Base-by-base conservation (phyloP, 2,329 filamentous ascomycete species). In the Thielaviopsis punctulata region DNA sequence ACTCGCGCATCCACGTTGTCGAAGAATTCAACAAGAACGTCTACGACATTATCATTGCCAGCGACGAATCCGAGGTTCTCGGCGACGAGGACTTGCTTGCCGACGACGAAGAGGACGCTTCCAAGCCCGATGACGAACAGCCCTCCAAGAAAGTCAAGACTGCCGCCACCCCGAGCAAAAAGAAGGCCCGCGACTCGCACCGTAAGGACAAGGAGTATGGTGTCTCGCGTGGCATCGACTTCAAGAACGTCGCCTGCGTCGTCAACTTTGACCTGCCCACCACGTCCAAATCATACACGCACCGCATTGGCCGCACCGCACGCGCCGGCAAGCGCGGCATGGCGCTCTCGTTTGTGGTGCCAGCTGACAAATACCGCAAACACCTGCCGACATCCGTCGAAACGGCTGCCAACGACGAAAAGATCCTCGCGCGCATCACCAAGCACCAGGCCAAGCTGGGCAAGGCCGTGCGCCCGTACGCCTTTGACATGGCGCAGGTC, bases 21-120 rank as follows among this genome's bases (percentile, higher is more conserved):
- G 85, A 96, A 60, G 88, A 96, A 64, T 98, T 98, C 69, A 98
- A 96, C 70, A 85, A 86, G 66, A 86, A 86, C 51, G 81, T 96
- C 6, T 98, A 98, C 72, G 90, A 98, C 60, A 95, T 96, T 56
- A 89, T 98, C 59, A 95, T 98, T 60, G 92, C 92, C 1, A 89
- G 87, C 0, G 92, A 98, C 60, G 89, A 95, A 63, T 83, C 85
- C 58, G 88, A 94, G 62, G 77, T 93, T 10, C 65, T 95, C 10
- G 87, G 84, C 12, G 75, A 79, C 19, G 78, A 82, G 51, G 71
- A 73, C 7, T 60, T 64, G 33, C 62, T 65, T 18, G 63, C 65
- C 22, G 66, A 67, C 19, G 66, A 68, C 33, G 62, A 62, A 36
- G 61, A 71, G 60, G 62, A 69, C 61, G 64, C 73, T 66, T 62